Conservation (phyloP, 129 eudicot genomes). For the Centaurea solstitialis region DNA sequence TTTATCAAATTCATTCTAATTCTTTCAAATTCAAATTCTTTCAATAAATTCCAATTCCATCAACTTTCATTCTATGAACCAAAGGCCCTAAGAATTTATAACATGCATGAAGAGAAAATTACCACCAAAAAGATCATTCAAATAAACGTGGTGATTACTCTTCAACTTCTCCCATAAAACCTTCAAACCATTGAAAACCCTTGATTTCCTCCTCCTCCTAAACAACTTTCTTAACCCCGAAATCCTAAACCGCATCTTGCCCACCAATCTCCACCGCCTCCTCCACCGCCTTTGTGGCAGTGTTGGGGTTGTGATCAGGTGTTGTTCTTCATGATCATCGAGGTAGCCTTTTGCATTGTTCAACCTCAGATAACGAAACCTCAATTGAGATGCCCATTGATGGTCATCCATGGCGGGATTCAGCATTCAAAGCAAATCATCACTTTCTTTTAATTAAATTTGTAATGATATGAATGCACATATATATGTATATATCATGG, state of each 20-base stretch:
- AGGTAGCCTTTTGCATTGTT: conserved; percentile 4
- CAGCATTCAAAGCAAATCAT: background rate
- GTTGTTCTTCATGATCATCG: conserved; percentile 1
- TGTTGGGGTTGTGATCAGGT: background rate
- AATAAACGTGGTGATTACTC: conserved; percentile 19
- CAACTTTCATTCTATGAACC: no score
- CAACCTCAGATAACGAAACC: conserved; percentile 19
- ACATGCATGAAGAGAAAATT: conserved; percentile 18
- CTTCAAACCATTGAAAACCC: conserved; percentile 1
- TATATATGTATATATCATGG: background rate
- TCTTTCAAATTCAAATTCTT: no score
- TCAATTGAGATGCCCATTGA: conserved; percentile 13
- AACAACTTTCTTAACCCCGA: conserved; percentile 12
- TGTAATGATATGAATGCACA: background rate
- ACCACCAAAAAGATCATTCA: conserved; percentile 25
- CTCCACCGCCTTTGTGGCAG: background rate
- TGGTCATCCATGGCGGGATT: conserved; percentile 18
- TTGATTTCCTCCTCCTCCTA: conserved; percentile 15
- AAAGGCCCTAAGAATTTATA: background rate
- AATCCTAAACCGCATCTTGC: conserved; percentile 19
- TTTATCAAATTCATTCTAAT: no score
- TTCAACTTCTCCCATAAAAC: conserved; percentile 24
- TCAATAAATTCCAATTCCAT: no score
- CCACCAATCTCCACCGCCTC: conserved; percentile 14
- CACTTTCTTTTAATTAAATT: background rate